Percentiles rank a stretch among this genome's conserved stretches.
These are phyloP conservation scores for Capsella bursapastoris DNA, from an alignment of 345 rosid genomes.

Conservation along the genomic window DNA sequence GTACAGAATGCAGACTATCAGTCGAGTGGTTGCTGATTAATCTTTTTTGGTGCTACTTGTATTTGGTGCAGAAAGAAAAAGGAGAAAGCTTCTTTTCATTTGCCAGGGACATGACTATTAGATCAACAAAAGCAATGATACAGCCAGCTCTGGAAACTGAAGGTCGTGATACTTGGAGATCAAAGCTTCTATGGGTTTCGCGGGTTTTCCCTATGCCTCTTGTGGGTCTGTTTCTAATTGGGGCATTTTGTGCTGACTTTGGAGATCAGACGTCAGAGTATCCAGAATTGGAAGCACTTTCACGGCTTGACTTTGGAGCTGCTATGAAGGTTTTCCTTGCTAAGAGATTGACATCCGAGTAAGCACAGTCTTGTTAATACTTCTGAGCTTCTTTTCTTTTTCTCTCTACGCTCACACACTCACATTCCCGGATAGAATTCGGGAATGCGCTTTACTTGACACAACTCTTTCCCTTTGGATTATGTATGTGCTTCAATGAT, in stretches of 20 bases:
- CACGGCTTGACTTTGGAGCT: slow-evolving; percentile 79
- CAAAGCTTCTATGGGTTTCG: slow-evolving; percentile 94
- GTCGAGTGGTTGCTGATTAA: slow-evolving; percentile 11
- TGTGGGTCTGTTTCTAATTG: slow-evolving; percentile 84
- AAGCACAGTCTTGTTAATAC: slow-evolving; percentile 41
- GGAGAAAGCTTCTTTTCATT: slow-evolving; percentile 90
- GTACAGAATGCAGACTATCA: background rate
- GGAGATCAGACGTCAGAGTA: slow-evolving; percentile 64
- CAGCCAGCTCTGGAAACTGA: slow-evolving; percentile 62
- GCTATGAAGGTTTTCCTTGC: slow-evolving; percentile 96
- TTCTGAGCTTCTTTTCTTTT: background rate
- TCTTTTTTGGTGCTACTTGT: slow-evolving; percentile 28
- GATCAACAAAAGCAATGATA: slow-evolving; percentile 81
- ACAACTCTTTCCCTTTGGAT: background rate
- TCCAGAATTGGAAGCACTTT: slow-evolving; percentile 86
- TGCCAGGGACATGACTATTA: slow-evolving; percentile 87
- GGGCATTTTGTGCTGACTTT: slow-evolving; percentile 67
- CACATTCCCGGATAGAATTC: background rate
- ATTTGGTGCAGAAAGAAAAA: slow-evolving; percentile 65
- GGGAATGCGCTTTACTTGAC: background rate
- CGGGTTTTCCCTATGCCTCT: slow-evolving; percentile 98
- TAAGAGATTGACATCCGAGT: slow-evolving; percentile 86
- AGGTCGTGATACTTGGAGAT: slow-evolving; percentile 82
- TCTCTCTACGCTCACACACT: background rate
- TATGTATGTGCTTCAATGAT: background rate